phyloP scores from a whole-genome alignment of 148 eudicot species.

The Rhododendron griersonianum region DNA sequence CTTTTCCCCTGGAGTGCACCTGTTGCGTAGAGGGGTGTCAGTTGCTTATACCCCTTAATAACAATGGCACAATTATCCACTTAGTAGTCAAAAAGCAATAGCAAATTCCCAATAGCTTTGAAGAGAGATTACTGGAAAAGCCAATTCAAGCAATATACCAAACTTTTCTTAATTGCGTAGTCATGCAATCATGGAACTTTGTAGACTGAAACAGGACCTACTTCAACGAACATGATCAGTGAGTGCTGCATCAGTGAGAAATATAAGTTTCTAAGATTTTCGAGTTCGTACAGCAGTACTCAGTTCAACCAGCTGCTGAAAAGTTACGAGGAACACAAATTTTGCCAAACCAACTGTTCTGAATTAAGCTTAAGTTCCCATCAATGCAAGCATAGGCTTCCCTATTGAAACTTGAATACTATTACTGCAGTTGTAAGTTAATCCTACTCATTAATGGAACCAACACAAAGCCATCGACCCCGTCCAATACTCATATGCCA shows the following conservation, averaged over 20 bases:
- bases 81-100: background rate
- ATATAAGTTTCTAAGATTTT: background rate
- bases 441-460: background rate
- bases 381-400: background rate
- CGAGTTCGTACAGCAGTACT: background rate
- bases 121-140: background rate
- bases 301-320: background rate
- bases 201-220: background rate
- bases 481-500: background rate
- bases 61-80: background rate
- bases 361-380: background rate
- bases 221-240: background rate
- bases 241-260: background rate
- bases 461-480: background rate
- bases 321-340: background rate
- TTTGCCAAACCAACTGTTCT: background rate
- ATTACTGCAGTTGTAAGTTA: background rate
- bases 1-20: slow-evolving; percentile 99
- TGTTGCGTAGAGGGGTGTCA: slow-evolving; percentile 1
- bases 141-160: background rate
- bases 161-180: background rate
- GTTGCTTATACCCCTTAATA: background rate
- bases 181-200: background rate
- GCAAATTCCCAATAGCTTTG: background rate
- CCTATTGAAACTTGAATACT: background rate